These are phyloP conservation scores for Wickerhamomyces ciferrii DNA, from an alignment of 805 yeast species.

Conservation along the genomic window DNA sequence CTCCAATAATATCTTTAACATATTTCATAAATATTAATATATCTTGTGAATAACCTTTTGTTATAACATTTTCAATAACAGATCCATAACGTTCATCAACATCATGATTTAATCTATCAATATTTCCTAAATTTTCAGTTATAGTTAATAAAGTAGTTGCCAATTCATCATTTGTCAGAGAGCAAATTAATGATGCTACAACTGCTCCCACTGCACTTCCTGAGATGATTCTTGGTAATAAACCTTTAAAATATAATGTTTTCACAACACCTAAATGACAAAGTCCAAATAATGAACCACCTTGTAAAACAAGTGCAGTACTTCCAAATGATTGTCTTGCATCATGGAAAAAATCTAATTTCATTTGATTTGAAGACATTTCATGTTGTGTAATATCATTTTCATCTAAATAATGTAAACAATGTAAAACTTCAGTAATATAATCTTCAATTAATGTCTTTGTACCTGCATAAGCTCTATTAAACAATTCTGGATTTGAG, in stretches of 20 bases:
- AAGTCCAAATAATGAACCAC: slow-evolving; percentile 91
- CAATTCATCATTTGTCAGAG: slow-evolving; percentile 63
- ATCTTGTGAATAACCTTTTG: slow-evolving; percentile 84
- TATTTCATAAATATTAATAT: slow-evolving; percentile 73
- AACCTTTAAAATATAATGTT: slow-evolving; percentile 67
- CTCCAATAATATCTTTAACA: slow-evolving; percentile 71
- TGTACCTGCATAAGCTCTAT: slow-evolving; percentile 82
- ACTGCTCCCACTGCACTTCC: slow-evolving; percentile 95
- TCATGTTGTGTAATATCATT: slow-evolving; percentile 22
- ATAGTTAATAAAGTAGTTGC: slow-evolving; percentile 31
- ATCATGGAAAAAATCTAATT: slow-evolving; percentile 75
- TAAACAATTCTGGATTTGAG: slow-evolving; percentile 70
- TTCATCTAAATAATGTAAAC: slow-evolving; percentile 56
- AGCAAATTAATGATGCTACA: slow-evolving; percentile 81
- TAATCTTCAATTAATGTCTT: slow-evolving; percentile 85
- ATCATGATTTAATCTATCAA: slow-evolving; percentile 42
- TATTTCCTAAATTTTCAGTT: slow-evolving; percentile 36
- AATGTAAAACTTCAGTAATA: slow-evolving; percentile 65
- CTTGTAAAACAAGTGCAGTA: slow-evolving; percentile 87
- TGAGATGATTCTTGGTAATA: slow-evolving; percentile 80
- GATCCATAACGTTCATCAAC: slow-evolving; percentile 60
- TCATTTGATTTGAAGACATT: slow-evolving; percentile 41
- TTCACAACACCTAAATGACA: slow-evolving; percentile 92
- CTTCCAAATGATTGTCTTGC: slow-evolving; percentile 84
- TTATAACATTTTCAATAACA: slow-evolving; percentile 67